Evolutionary conservation across 257 asterid genomes (phyloP).

Genomic region (Gentiana macrophylla): DNA sequence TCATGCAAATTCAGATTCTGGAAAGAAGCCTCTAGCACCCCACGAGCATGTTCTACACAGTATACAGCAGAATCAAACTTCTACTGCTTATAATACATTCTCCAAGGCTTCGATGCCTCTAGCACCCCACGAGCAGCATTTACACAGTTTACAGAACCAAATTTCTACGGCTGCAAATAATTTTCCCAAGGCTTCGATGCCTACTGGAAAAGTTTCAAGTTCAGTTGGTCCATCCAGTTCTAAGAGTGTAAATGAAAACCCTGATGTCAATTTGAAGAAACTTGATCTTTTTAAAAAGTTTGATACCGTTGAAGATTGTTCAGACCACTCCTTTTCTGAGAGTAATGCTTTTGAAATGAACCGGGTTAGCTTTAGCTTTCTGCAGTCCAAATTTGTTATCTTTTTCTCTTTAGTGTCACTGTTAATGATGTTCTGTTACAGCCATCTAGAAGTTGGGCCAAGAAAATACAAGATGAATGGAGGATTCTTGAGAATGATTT

Average conservation of each 20-base stretch:
- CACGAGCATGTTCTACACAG: background rate
- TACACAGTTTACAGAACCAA: conserved; percentile 7
- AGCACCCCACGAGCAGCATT: too few relatives aligned
- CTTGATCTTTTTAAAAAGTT: conserved; percentile 48
- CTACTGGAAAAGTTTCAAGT: conserved; percentile 7
- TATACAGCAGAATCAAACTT: conserved; percentile 5
- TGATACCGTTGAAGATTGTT: conserved; percentile 60
- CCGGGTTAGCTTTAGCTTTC: conserved; percentile 28
- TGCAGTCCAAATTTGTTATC: conserved; percentile 2
- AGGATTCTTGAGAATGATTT: conserved; percentile 72
- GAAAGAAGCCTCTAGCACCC: too few relatives aligned
- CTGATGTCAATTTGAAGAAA: conserved; percentile 36
- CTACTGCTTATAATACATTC: background rate
- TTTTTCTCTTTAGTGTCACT: conserved; percentile 6
- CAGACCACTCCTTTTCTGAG: conserved; percentile 50
- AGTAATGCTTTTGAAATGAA: conserved; percentile 21
- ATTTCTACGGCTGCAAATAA: conserved; percentile 1
- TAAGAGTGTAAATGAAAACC: conserved; percentile 18
- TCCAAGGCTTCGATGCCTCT: too few relatives aligned
- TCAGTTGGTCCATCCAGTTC: conserved; percentile 11
- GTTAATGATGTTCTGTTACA: conserved; percentile 22
- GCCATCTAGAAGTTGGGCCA: conserved; percentile 71
- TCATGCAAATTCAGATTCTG: too few relatives aligned
- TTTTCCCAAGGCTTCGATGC: too few relatives aligned
- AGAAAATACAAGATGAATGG: conserved; percentile 94